Conservation (phyloP, 306 rosid species). For the Oxytropis ochrocephala region DNA sequence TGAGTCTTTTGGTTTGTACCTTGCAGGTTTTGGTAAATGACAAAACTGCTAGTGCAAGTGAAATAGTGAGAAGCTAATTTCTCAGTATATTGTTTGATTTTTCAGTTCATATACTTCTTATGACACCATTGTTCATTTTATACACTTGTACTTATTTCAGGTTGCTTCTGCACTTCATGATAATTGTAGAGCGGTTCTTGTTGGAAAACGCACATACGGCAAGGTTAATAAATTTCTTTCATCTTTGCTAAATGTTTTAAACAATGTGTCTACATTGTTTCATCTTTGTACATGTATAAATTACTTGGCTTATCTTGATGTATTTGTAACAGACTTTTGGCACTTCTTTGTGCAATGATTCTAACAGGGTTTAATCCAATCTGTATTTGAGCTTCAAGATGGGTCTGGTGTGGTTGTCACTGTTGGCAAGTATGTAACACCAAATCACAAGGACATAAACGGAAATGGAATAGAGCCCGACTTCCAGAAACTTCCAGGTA, state of each 20-base stretch:
- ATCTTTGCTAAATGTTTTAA: neutral
- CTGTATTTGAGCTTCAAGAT: constrained; percentile 88
- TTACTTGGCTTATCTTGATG: neutral
- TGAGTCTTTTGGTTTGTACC: constrained; percentile 17
- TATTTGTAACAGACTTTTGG: neutral
- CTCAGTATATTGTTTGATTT: constrained; percentile 20
- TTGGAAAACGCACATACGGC: constrained; percentile 89
- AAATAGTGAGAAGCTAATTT: constrained; percentile 69
- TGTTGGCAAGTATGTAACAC: constrained; percentile 93
- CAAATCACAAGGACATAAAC: constrained; percentile 78
- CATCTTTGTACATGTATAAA: no score
- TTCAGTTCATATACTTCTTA: constrained; percentile 2
- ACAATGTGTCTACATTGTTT: no score
- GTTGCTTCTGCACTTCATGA: constrained; percentile 99
- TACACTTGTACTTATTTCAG: constrained; percentile 45
- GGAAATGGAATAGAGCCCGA: constrained; percentile 95
- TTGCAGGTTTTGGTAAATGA: constrained; percentile 89
- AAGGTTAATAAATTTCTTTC: constrained; percentile 50
- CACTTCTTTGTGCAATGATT: constrained; percentile 19
- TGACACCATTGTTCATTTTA: neutral
- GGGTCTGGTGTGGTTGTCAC: constrained; percentile 96
- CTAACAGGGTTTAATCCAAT: constrained; percentile 81
- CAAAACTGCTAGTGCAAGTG: constrained; percentile 96
- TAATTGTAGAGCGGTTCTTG: constrained; percentile 93
- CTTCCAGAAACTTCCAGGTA: constrained; percentile 81